These are phyloP conservation scores for Didymella exigua DNA, from an alignment of 2,329 filamentous ascomycete species.

Conservation along the genomic window DNA sequence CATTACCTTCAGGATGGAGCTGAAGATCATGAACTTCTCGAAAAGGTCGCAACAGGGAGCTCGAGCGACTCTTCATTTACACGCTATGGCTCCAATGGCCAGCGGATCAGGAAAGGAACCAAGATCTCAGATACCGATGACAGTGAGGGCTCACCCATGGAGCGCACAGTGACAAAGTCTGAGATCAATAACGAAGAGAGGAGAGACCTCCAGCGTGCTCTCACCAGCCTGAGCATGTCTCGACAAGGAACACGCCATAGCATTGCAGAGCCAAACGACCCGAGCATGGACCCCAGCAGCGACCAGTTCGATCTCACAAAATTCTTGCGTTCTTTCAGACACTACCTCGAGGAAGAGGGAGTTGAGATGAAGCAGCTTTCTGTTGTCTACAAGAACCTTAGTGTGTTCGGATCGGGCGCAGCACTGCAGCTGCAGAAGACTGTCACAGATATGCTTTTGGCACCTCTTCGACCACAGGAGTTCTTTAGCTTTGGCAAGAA, in stretches of 20 bases:
- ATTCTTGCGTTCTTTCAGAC: constrained; percentile 58
- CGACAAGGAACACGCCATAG: constrained; percentile 28
- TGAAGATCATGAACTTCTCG: constrained; percentile 21
- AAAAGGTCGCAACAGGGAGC: constrained; percentile 16
- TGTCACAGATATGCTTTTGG: constrained; percentile 63
- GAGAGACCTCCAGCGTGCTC: constrained; percentile 35
- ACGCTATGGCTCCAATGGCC: constrained; percentile 19
- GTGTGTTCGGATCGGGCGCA: constrained; percentile 69
- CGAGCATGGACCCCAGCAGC: constrained; percentile 59
- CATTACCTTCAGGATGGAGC: constrained; percentile 9
- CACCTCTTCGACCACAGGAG: constrained; percentile 64
- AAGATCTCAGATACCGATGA: constrained; percentile 14
- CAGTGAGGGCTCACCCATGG: constrained; percentile 10
- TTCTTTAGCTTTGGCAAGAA: constrained; percentile 57
- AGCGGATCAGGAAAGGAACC: constrained; percentile 10
- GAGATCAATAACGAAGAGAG: constrained; percentile 35
- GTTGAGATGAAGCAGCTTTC: constrained; percentile 62
- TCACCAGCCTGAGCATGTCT: constrained; percentile 30
- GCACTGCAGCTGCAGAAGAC: constrained; percentile 72
- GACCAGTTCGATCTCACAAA: constrained; percentile 61
- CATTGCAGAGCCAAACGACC: constrained; percentile 48
- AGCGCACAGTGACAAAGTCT: constrained; percentile 22
- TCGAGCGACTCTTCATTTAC: constrained; percentile 32
- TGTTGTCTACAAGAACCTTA: constrained; percentile 68
- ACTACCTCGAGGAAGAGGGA: constrained; percentile 61